Base-by-base conservation (phyloP, 2,329 filamentous ascomycete species). In the Exserohilum rostratum region DNA sequence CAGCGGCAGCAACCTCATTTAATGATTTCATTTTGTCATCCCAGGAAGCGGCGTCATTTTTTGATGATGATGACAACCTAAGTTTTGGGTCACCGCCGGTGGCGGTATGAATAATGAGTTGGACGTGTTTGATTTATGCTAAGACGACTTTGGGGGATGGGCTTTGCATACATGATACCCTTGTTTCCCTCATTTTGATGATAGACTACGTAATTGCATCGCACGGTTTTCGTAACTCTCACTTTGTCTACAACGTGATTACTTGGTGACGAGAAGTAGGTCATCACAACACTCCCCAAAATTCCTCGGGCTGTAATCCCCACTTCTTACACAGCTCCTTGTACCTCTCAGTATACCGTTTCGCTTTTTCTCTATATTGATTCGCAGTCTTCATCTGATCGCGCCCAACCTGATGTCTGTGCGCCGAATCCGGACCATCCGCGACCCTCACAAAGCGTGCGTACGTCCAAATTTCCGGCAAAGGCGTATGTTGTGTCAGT, bases 381-480 rank as follows among this genome's bases (percentile, higher is more conserved):
- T 69, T 62, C 27, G 75, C 76, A 9, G 69, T 76, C 67, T 78
- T 77, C 70, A 78, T 73, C 61, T 76, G 73, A 61, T 77, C 75
- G 30, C 75, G 56, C 0, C 76, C 76, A 33, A 78, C 74, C 58
- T 78, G 76, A 67, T 77, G 76, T 55, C 73, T 65, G 65, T 78
- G 76, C 12, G 74, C 75, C 0, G 70, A 71, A 66, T 78, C 76
- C 1, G 76, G 76, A 2, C 76, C 76, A 66, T 78, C 76, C 4
- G 76, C 76, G 29, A 78, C 70, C 50, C 76, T 62, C 27, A 78
- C 74, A 60, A 77, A 77, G 20, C 76, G 51, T 1, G 76, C 76
- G 64, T 77, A 77, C 22, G 76, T 77, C 76, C 76, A 78, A 55
- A 78, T 66, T 65, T 77, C 74, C 6, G 76, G 75, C 44, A 78